These are phyloP conservation scores for Salix udensis DNA, from an alignment of 345 rosid species.

Conservation along the genomic window DNA sequence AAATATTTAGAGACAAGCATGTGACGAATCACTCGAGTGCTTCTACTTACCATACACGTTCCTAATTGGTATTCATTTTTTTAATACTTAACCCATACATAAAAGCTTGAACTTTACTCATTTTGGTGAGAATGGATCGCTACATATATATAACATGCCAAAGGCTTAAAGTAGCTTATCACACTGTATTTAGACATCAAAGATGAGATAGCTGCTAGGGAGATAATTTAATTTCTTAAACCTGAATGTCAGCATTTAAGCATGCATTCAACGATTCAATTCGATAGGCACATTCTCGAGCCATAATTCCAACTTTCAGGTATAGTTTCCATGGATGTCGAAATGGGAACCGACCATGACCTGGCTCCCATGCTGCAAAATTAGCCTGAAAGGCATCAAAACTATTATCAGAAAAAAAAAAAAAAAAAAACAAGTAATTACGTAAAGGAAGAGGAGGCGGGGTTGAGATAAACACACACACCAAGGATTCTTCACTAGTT, in stretches of 20 bases:
- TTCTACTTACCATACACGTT: too few relatives aligned
- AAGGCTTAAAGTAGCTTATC: not conserved
- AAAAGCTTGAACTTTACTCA: not conserved
- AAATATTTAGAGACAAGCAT: not conserved
- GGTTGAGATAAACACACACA: constrained; percentile 20
- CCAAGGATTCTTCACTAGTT: constrained; percentile 66
- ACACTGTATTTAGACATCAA: not conserved
- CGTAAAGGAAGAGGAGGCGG: not conserved
- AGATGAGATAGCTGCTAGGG: not conserved
- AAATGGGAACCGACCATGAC: constrained; percentile 66
- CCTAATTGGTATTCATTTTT: not conserved
- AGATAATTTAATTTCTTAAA: constrained; percentile 8
- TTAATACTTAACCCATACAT: not conserved
- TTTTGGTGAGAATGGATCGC: not conserved
- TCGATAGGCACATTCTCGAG: constrained; percentile 57
- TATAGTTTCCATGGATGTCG: constrained; percentile 80
- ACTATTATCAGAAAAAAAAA: not conserved
- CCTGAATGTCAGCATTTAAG: constrained; percentile 41
- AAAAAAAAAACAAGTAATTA: not conserved
- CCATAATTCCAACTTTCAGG: constrained; percentile 45
- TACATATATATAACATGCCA: not conserved
- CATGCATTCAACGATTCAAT: constrained; percentile 57
- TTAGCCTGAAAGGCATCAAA: constrained; percentile 43
- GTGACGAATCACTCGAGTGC: not conserved
- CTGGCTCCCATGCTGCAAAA: constrained; percentile 85